Evolutionary conservation across 73 alveolate species (phyloP), one percentile per base, ranked within the genome.

Genomic region (Symbiodinium natans): DNA sequence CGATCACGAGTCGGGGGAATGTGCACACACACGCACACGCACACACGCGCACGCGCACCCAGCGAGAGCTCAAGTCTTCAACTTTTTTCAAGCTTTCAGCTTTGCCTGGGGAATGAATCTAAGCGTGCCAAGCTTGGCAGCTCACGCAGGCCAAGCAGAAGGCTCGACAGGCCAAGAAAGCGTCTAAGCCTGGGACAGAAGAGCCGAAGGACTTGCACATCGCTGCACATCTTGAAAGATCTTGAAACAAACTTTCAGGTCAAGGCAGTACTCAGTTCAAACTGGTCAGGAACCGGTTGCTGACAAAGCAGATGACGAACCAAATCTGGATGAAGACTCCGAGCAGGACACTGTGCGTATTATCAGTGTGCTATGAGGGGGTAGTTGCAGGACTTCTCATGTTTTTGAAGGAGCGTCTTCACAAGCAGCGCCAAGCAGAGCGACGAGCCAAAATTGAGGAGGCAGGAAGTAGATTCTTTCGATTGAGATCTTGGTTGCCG

Each of bases 351-450:
- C 3, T n/a, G 39, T 11, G 27, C 4, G 31, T 21, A 52, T 10
- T 52, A 4, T 5, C 71, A 52, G 59, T 46, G 59, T 46, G 59
- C 59, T n/a, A n/a, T n/a, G n/a, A n/a, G n/a, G n/a, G n/a, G n/a
- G n/a, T n/a, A n/a, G n/a, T n/a, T n/a, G n/a, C 71, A 52, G 31
- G 9, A 52, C 1, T 10, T 23, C 27, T 10, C 71, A 52, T 52
- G 27, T 29, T 52, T 52, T 52, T 8, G 71, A 63, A 63, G 80
- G 80, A 63, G 80, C 80, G 80, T 25, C 80, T 63, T n/a, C 80
- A 63, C 80, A 63, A 23, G 36, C 80, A 63, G 80, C 80, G 80
- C 80, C 80, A 63, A 63, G 80, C 80, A n/a, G 80, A 63, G 36
- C 80, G 80, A n/a, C 80, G 80, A 3, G 80, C 80, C 31, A 63